phyloP scores from a whole-genome alignment of 2,329 filamentous ascomycete genomes.

The Diaporthe ampelina region DNA sequence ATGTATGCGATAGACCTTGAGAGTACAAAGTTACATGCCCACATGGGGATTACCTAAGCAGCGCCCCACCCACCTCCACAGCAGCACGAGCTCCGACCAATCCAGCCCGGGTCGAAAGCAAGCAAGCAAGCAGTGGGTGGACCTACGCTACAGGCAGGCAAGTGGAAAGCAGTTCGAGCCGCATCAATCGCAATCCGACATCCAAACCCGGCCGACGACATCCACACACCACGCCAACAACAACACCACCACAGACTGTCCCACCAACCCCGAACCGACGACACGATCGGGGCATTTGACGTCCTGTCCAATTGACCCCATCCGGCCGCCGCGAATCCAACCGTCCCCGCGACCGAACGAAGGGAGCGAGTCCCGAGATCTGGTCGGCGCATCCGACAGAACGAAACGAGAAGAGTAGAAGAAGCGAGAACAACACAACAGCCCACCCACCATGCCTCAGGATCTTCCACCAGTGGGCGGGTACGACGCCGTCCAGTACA shows the following conservation, averaged over 20 bases:
- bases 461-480: conserved; percentile 97
- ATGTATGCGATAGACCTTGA: too few relatives aligned
- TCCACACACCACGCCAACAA: too few relatives aligned
- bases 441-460: conserved; percentile 79
- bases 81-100: conserved; percentile 12
- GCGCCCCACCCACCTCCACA: conserved; percentile 1
- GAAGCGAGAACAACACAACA: too few relatives aligned
- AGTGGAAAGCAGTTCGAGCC: conserved; percentile 22
- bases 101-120: conserved; percentile 8
- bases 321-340: not conserved
- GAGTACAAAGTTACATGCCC: too few relatives aligned
- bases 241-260: too few relatives aligned
- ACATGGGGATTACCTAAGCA: conserved; percentile 27
- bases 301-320: too few relatives aligned
- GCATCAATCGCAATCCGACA: conserved; percentile 1
- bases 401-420: not conserved
- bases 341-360: not conserved
- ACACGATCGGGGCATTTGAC: not conserved
- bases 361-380: not conserved
- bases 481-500: conserved; percentile 97
- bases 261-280: not conserved
- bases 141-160: not conserved
- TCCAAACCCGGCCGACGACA: not conserved
- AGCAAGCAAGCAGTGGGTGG: not conserved
- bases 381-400: conserved; percentile 12